A percentile compares a stretch with the other conserved stretches of the same genome.
phyloP scores from a whole-genome alignment of 2,329 filamentous ascomycete genomes.

The Pseudocercospora pini-densiflorae region DNA sequence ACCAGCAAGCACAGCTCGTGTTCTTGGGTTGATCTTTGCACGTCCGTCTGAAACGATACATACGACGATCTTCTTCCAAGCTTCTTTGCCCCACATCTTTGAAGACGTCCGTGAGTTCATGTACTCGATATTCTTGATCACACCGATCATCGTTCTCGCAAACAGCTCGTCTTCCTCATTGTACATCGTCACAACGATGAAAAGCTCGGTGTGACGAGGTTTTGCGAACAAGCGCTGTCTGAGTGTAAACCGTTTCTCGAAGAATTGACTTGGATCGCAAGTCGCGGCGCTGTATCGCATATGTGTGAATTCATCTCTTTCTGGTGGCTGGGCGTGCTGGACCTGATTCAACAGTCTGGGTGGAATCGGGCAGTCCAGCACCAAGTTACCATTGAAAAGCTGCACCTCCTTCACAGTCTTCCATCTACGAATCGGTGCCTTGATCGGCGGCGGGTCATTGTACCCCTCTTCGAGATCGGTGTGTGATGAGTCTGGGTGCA shows the following conservation, averaged over 20 bases:
- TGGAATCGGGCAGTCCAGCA: conserved; percentile 94
- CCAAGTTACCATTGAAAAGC: conserved; percentile 93
- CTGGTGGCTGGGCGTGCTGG: conserved; percentile 75
- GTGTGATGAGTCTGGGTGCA: conserved; percentile 46
- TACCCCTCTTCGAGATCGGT: conserved; percentile 42
- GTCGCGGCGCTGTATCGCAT: conserved; percentile 95
- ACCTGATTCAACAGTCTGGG: conserved; percentile 86
- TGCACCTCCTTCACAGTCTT: conserved; percentile 98
- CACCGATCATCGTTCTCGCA: conserved; percentile 91
- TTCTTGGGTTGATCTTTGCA: conserved; percentile 93
- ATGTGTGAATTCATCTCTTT: conserved; percentile 87
- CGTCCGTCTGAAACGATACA: conserved; percentile 97
- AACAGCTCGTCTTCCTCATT: conserved; percentile 98
- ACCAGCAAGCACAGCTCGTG: conserved; percentile 84
- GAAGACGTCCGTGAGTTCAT: conserved; percentile 94
- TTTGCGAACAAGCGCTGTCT: conserved; percentile 92
- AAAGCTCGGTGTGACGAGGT: conserved; percentile 88
- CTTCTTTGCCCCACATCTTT: conserved; percentile 97
- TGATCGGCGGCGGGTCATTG: conserved; percentile 53
- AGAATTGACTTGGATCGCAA: conserved; percentile 88
- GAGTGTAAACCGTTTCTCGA: conserved; percentile 85
- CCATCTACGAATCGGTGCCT: conserved; percentile 78
- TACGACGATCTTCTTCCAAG: conserved; percentile 99
- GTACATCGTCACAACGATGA: conserved; percentile 98
- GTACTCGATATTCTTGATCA: conserved; percentile 98